Percentiles rank a stretch among this genome's conserved stretches.
phyloP scores from a whole-genome alignment of 305 asterid genomes.

The Coffea humblotiana region DNA sequence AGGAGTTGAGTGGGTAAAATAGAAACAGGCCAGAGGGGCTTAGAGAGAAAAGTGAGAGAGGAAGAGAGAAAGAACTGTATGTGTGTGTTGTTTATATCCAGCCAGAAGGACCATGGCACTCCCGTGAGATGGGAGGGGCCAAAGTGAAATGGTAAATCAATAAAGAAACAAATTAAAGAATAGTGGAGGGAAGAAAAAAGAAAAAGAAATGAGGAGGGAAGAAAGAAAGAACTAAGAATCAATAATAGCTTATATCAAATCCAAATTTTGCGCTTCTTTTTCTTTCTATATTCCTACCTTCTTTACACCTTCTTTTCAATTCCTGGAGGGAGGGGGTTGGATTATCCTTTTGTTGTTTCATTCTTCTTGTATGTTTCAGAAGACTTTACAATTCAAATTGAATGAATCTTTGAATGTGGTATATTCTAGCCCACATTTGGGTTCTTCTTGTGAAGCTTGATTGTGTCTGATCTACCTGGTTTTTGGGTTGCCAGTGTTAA shows the following conservation, averaged over 20 bases:
- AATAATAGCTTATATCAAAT: background rate
- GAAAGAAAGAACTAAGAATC: conserved; percentile 7
- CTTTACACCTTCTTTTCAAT: conserved; percentile 25
- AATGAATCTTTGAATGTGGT: background rate
- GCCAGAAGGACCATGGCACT: conserved; percentile 63
- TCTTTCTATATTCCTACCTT: conserved; percentile 7
- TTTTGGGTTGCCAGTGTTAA: conserved; percentile 27
- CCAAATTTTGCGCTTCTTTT: conserved; percentile 8
- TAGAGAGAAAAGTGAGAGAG: conserved; percentile 26
- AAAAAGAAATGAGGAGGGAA: conserved; percentile 6
- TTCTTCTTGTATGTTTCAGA: conserved; percentile 18
- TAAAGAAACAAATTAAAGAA: conserved; percentile 26
- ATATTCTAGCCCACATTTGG: background rate
- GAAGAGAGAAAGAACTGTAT: background rate
- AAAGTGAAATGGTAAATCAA: conserved; percentile 31
- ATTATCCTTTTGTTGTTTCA: conserved; percentile 11
- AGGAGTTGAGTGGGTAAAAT: conserved; percentile 45
- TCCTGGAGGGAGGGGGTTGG: conserved; percentile 30
- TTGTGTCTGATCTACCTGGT: conserved; percentile 37
- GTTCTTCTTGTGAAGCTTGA: conserved; percentile 2
- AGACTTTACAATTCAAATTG: conserved; percentile 14
- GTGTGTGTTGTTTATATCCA: conserved; percentile 39
- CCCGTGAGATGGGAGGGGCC: conserved; percentile 65
- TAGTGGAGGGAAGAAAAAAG: conserved; percentile 18
- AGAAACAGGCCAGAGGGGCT: conserved; percentile 44